Conservation (phyloP, 495 filamentous ascomycete genomes). For the Beverwykella pulmonaria region DNA sequence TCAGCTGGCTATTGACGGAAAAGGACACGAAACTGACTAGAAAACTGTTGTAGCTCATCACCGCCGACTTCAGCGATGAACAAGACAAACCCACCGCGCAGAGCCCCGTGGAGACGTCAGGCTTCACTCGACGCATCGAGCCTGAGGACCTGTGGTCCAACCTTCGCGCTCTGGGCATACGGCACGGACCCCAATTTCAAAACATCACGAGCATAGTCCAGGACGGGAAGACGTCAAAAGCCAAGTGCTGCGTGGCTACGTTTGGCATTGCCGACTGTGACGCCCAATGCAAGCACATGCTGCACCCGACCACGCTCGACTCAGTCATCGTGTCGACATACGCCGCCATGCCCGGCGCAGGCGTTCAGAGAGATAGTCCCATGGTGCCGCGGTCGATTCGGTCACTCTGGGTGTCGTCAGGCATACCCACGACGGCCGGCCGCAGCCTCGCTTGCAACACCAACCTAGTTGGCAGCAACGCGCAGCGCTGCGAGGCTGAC, state of each 20-base stretch:
- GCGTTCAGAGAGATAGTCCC: background rate
- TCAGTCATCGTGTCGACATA: conserved; percentile 10
- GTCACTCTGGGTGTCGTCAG: background rate
- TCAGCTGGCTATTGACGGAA: background rate
- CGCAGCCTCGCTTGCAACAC: too few relatives aligned
- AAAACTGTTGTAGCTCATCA: too few relatives aligned
- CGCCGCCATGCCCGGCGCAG: background rate
- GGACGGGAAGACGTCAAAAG: background rate
- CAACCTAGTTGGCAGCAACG: background rate
- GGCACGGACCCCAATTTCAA: background rate
- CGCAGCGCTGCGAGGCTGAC: too few relatives aligned
- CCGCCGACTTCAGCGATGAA: too few relatives aligned
- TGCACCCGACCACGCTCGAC: conserved; percentile 56
- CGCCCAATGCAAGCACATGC: conserved; percentile 47
- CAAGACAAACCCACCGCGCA: too few relatives aligned
- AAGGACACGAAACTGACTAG: too few relatives aligned
- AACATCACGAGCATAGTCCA: background rate
- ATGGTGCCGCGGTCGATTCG: background rate
- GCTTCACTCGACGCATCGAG: background rate
- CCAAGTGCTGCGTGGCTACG: background rate
- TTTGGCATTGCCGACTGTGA: background rate
- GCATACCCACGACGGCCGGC: background rate
- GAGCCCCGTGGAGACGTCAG: too few relatives aligned
- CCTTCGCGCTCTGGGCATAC: background rate
- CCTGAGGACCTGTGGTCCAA: background rate